Conservation (phyloP, 441 rosid genomes). For the Populus hybrid region DNA sequence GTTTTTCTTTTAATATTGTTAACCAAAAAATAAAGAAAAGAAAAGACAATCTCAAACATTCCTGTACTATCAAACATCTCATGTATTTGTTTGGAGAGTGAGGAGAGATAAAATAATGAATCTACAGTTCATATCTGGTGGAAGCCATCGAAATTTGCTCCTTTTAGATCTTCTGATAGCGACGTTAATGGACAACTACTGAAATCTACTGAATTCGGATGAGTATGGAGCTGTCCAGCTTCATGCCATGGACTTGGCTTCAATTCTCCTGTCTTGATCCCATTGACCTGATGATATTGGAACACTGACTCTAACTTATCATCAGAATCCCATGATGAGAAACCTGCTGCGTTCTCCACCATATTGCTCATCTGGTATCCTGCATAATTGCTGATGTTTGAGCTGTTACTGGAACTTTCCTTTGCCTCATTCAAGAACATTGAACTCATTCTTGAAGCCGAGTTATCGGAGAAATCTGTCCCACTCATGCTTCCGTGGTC, state of each 20-base stretch:
- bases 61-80: conserved; percentile 36
- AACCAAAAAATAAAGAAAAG: not conserved
- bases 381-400: conserved; percentile 41
- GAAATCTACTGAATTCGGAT: conserved; percentile 38
- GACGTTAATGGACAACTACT: conserved; percentile 47
- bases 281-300: conserved; percentile 38
- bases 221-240: conserved; percentile 24
- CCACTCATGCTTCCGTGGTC: conserved; percentile 38
- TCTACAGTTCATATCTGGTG: conserved; percentile 42
- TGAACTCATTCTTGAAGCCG: conserved; percentile 38
- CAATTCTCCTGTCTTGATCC: conserved; percentile 39
- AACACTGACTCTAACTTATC: conserved; percentile 26
- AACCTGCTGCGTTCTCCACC: conserved; percentile 32
- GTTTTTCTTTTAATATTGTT: not conserved
- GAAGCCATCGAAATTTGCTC: conserved; percentile 42
- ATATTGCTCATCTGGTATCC: conserved; percentile 33
- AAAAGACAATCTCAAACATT: conserved; percentile 17
- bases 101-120: conserved; percentile 12
- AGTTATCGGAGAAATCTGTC: conserved; percentile 44
- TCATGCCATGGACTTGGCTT: conserved; percentile 39
- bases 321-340: conserved; percentile 33
- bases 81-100: conserved; percentile 11
- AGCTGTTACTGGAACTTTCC: conserved; percentile 52
- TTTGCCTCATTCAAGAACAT: conserved; percentile 35
- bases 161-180: conserved; percentile 52